phyloP scores from a whole-genome alignment of 2,329 filamentous ascomycete species.

The Scedosporium boydii region DNA sequence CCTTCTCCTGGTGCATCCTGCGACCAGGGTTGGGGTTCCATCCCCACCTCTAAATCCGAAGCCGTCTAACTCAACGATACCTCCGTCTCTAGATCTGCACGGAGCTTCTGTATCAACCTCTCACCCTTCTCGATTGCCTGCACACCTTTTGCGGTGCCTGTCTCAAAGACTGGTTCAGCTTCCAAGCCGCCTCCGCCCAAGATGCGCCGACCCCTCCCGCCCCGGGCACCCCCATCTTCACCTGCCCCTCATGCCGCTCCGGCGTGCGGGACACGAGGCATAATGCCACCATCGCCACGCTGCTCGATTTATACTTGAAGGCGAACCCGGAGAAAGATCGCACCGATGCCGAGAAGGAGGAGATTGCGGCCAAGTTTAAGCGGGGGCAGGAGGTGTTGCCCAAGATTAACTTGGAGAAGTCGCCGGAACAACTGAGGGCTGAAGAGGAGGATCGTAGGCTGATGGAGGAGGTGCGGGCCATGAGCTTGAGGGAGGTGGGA shows the following conservation, averaged over 20 bases:
- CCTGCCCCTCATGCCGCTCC: constrained; percentile 87
- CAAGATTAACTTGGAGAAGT: constrained; percentile 41
- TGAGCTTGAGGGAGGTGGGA: constrained; percentile 63
- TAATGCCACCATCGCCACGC: constrained; percentile 81
- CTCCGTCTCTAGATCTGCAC: constrained; percentile 70
- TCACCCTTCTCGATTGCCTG: constrained; percentile 85
- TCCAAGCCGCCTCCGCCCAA: constrained; percentile 56
- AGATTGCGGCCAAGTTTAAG: constrained; percentile 67
- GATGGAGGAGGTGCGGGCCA: constrained; percentile 59
- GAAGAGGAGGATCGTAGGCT: constrained; percentile 61
- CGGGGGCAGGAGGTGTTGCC: constrained; percentile 76
- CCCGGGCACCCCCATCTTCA: constrained; percentile 50
- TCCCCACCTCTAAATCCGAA: neutral
- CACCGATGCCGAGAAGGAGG: constrained; percentile 61
- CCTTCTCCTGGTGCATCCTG: neutral
- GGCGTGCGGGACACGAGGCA: constrained; percentile 76
- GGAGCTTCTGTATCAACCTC: constrained; percentile 82
- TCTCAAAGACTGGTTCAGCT: constrained; percentile 90
- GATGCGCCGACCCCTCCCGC: constrained; percentile 38
- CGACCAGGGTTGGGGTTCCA: neutral
- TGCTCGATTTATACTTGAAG: constrained; percentile 79
- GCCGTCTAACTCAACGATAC: too few species aligned
- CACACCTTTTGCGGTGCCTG: constrained; percentile 96
- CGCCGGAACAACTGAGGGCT: constrained; percentile 39
- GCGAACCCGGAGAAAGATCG: constrained; percentile 70